phyloP scores from a whole-genome alignment of 768 basidiomycete species.

The Guyanaporus albipodus region DNA sequence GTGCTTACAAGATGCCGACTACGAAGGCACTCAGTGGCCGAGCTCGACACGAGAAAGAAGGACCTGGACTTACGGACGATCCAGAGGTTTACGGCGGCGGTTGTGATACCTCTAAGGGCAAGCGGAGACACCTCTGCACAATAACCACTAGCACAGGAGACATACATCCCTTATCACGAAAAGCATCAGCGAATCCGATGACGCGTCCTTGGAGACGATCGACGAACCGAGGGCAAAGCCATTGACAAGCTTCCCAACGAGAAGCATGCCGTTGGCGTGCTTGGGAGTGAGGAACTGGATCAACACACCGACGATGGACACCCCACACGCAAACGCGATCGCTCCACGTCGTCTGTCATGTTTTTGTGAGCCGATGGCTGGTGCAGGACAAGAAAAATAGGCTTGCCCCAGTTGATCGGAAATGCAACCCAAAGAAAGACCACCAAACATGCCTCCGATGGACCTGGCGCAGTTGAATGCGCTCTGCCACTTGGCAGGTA shows the following conservation, averaged over 20 bases:
- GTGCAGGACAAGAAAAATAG: neutral
- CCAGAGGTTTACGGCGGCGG: constrained; percentile 25
- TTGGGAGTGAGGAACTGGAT: constrained; percentile 22
- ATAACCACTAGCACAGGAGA: constrained; percentile 23
- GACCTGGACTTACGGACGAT: constrained; percentile 16
- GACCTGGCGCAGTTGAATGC: constrained; percentile 25
- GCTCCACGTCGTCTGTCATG: constrained; percentile 23
- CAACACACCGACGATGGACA: constrained; percentile 23
- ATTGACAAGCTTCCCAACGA: constrained; percentile 25
- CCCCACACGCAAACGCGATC: constrained; percentile 15
- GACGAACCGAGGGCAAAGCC: constrained; percentile 22
- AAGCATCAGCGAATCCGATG: neutral
- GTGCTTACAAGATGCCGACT: constrained; percentile 25
- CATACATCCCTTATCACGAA: constrained; percentile 19
- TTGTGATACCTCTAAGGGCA: constrained; percentile 25
- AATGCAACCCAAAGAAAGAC: constrained; percentile 22
- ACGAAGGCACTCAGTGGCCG: neutral
- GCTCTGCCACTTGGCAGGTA: constrained; percentile 28
- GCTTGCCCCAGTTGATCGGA: constrained; percentile 21
- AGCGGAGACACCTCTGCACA: constrained; percentile 30
- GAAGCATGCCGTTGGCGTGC: constrained; percentile 25
- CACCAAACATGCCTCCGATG: constrained; percentile 26
- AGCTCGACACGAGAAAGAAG: neutral
- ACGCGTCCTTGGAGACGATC: neutral
- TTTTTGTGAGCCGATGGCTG: neutral